Evolutionary conservation across 2,329 filamentous ascomycete genomes (phyloP), one percentile per base, ranked within the genome.

Genomic region (Ophidiomyces ophidiicola): DNA sequence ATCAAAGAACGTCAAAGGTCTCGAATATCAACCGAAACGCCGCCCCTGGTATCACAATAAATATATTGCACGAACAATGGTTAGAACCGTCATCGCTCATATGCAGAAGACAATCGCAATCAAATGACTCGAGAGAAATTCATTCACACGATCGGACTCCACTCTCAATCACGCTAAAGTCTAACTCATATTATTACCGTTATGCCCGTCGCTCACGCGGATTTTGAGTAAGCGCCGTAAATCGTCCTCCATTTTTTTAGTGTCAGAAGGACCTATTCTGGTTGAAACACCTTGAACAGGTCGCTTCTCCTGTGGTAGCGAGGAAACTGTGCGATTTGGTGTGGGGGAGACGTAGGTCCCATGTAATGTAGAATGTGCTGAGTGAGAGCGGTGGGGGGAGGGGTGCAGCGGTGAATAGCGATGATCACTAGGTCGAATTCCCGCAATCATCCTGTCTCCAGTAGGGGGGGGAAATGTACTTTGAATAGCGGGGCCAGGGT

Each of bases 191-290:
- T 52, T 51, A 37, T 46, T 54, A 3, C 53, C 43, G 25, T 51
- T 46, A 35, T 59, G 49, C 15, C 51, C 48, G 17, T 53, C 40
- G 21, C 50, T 46, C 26, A 52, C 52, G 49, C 62, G 57, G 39
- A 69, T 53, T 42, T 68, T 68, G 51, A 69, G 46, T 21, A 68
- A 64, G 20, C 63, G 57, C 20, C 64, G 60, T 38, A 69, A 49
- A 51, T 68, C 63, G 50, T 68, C 64, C 47, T 68, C 66, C 50
- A 68, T 63, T 38, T 61, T 56, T 47, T 62, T 62, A 3, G 61
- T 62, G 43, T 64, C 63, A 18, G 55, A 32, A 18, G 55, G 48
- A 30, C 53, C 51, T 6, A 48, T 33, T 30, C 32, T 40, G 17
- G 53, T 39, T 18, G 53, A 47, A 36, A 38, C 11, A 7, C n/a